phyloP scores from a whole-genome alignment of 768 basidiomycete species.

The Mycena maculata region DNA sequence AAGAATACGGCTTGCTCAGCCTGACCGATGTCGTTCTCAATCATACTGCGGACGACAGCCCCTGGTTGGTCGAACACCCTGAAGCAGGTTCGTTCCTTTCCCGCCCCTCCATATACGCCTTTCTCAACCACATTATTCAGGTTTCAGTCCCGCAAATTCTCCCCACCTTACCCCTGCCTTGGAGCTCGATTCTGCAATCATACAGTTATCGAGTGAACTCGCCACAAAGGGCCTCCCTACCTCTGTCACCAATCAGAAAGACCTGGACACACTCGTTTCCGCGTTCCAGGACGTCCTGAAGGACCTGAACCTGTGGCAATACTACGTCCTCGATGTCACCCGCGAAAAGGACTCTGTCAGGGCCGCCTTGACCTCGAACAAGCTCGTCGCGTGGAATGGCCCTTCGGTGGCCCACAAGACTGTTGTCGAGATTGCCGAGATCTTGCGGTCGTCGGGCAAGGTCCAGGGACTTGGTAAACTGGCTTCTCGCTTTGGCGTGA shows the following conservation, averaged over 20 bases:
- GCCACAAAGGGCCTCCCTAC: constrained; percentile 78
- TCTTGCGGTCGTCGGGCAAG: constrained; percentile 64
- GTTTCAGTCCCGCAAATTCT: constrained; percentile 90
- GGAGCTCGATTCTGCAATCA: constrained; percentile 88
- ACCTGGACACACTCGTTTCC: constrained; percentile 73
- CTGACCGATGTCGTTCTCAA: constrained; percentile 97
- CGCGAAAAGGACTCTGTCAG: constrained; percentile 71
- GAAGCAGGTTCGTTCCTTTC: constrained; percentile 81
- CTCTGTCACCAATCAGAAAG: constrained; percentile 67
- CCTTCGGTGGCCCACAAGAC: constrained; percentile 67
- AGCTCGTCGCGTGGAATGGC: constrained; percentile 70
- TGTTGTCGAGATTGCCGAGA: constrained; percentile 72
- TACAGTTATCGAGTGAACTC: constrained; percentile 82
- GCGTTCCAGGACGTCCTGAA: constrained; percentile 74
- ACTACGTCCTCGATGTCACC: constrained; percentile 86
- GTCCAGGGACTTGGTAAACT: constrained; percentile 71
- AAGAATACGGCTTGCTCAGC: constrained; percentile 89
- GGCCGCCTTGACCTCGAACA: constrained; percentile 61
- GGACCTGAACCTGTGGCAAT: constrained; percentile 88
- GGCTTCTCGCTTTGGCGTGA: constrained; percentile 74
- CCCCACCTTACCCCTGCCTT: constrained; percentile 94
- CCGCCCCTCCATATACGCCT: neutral
- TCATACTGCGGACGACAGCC: constrained; percentile 94
- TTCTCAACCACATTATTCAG: constrained; percentile 50
- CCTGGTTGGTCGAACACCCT: constrained; percentile 93